These are phyloP conservation scores for Grammothele lineata DNA, from an alignment of 768 basidiomycete genomes.

Conservation along the genomic window DNA sequence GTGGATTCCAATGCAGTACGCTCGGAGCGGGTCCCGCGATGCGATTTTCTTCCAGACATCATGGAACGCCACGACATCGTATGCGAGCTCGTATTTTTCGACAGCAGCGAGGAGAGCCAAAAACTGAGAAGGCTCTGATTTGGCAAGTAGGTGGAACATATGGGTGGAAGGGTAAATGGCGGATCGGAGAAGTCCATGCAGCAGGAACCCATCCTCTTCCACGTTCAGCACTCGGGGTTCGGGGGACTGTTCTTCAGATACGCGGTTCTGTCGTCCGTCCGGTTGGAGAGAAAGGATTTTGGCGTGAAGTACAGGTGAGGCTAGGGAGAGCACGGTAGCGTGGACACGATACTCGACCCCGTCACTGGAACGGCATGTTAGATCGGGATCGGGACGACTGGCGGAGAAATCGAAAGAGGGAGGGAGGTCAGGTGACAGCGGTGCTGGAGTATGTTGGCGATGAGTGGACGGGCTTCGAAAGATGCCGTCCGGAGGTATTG, in stretches of 20 bases:
- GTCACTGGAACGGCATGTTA: constrained; percentile 52
- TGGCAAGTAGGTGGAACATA: not conserved
- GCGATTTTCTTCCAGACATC: not conserved
- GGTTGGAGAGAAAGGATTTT: not conserved
- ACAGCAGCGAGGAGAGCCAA: not conserved
- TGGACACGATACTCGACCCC: constrained; percentile 33
- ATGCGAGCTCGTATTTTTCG: not conserved
- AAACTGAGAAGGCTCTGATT: not conserved
- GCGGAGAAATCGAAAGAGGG: not conserved
- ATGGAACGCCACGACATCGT: not conserved
- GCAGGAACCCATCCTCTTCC: not conserved
- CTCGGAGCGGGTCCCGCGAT: not conserved
- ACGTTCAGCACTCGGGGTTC: not conserved
- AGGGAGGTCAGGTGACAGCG: not conserved
- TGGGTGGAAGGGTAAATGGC: not conserved
- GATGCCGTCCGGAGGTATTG: not conserved
- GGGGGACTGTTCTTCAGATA: not conserved
- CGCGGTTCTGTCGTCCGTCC: too few relatives aligned
- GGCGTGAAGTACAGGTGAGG: constrained; percentile 29
- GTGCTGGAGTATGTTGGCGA: not conserved
- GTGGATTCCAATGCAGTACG: constrained; percentile 6
- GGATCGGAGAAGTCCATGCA: not conserved
- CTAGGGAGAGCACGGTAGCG: constrained; percentile 28
- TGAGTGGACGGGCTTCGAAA: not conserved
- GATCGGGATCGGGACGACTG: constrained; percentile 26